Percentiles rank a stretch among this genome's conserved stretches.
Conservation (phyloP, 2,329 filamentous ascomycete genomes). For the Fusarium decemcellulare region DNA sequence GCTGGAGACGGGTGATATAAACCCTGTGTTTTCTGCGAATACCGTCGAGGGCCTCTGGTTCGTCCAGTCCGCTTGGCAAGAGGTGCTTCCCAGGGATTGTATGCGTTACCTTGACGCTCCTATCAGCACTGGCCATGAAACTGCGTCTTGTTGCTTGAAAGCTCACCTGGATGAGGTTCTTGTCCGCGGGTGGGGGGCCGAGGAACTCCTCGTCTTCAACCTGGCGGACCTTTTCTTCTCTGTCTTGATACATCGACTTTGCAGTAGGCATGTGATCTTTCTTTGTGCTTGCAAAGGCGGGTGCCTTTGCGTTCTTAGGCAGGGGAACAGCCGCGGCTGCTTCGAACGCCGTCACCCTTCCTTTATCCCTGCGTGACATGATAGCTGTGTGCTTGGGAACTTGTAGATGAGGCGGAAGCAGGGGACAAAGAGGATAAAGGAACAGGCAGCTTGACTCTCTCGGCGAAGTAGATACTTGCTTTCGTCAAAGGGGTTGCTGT, state of each 20-base stretch:
- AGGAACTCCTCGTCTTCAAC: constrained; percentile 41
- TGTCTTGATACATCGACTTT: constrained; percentile 41
- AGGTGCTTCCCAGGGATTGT: constrained; percentile 49
- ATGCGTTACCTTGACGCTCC: constrained; percentile 31
- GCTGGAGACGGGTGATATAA: constrained; percentile 48
- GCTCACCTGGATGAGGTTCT: constrained; percentile 45
- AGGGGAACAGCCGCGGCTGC: not conserved
- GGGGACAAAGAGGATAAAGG: too few relatives aligned
- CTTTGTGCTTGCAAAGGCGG: constrained; percentile 7
- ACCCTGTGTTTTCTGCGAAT: constrained; percentile 48
- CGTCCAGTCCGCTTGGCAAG: constrained; percentile 45
- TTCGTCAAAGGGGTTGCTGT: too few relatives aligned
- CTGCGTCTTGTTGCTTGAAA: not conserved
- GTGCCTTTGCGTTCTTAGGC: not conserved
- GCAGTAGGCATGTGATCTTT: constrained; percentile 30
- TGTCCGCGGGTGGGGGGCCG: constrained; percentile 41
- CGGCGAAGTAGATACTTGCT: too few relatives aligned
- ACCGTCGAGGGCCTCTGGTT: constrained; percentile 42
- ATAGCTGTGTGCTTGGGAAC: not conserved
- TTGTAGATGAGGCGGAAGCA: not conserved
- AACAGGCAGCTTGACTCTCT: too few relatives aligned
- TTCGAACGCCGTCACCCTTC: constrained; percentile 3
- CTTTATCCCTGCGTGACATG: constrained; percentile 20
- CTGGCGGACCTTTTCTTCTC: constrained; percentile 31
- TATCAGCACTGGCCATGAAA: constrained; percentile 1